These are phyloP conservation scores for Gremmenia infestans DNA, from an alignment of 2,329 filamentous ascomycete genomes.

Conservation along the genomic window DNA sequence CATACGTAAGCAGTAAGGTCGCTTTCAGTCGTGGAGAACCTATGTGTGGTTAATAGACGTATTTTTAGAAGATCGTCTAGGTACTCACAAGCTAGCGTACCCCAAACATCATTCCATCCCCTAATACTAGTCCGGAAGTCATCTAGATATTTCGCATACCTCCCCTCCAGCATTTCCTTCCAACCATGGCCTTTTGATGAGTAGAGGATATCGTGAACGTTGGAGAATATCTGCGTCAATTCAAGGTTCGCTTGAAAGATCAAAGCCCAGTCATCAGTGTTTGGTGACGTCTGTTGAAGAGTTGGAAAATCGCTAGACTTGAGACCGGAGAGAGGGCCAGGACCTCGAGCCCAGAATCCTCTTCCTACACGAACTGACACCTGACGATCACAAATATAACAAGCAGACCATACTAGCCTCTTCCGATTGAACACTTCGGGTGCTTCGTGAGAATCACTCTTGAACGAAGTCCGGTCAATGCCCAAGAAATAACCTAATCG, in stretches of 20 bases:
- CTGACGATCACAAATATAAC: slow-evolving; percentile 56
- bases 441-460: slow-evolving; percentile 53
- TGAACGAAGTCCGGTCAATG: slow-evolving; percentile 63
- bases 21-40: slow-evolving; percentile 62
- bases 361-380: slow-evolving; percentile 68
- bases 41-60: slow-evolving; percentile 21
- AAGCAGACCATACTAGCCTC: slow-evolving; percentile 63
- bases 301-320: slow-evolving; percentile 42
- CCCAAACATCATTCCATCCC: slow-evolving; percentile 68
- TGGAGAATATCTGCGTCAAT: slow-evolving; percentile 66
- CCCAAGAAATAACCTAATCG: slow-evolving; percentile 66
- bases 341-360: slow-evolving; percentile 69
- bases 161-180: slow-evolving; percentile 64
- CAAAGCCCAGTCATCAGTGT: slow-evolving; percentile 61
- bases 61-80: neutral
- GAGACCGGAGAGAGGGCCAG: slow-evolving; percentile 58
- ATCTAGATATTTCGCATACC: slow-evolving; percentile 71
- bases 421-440: slow-evolving; percentile 57
- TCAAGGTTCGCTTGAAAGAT: slow-evolving; percentile 69
- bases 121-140: slow-evolving; percentile 66
- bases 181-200: slow-evolving; percentile 65
- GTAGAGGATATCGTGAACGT: slow-evolving; percentile 69
- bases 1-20: slow-evolving; percentile 64
- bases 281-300: slow-evolving; percentile 51
- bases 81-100: slow-evolving; percentile 54